phyloP scores from a whole-genome alignment of 1,284 basidiomycete genomes.

The Sparassis latifolia region DNA sequence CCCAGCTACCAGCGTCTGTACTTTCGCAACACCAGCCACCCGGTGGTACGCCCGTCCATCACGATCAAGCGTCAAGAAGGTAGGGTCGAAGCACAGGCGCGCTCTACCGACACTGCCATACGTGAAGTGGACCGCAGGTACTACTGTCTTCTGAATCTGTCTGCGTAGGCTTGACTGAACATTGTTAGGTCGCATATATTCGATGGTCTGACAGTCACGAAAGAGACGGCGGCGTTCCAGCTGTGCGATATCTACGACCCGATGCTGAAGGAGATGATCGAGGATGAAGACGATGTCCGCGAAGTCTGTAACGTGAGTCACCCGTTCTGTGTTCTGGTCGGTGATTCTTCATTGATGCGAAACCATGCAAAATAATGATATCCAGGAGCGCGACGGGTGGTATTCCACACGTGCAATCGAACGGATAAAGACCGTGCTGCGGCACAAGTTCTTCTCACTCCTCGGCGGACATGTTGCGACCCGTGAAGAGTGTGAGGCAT shows the following conservation, averaged over 20 bases:
- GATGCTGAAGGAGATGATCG: conserved; percentile 74
- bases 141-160: background rate
- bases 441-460: conserved; percentile 83
- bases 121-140: conserved; percentile 23
- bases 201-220: conserved; percentile 75
- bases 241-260: conserved; percentile 88
- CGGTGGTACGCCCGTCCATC: conserved; percentile 66
- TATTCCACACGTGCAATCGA: conserved; percentile 71
- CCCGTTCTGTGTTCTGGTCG: background rate
- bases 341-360: background rate
- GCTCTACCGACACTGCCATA: conserved; percentile 15
- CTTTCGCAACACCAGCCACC: conserved; percentile 77
- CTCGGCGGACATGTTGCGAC: conserved; percentile 66
- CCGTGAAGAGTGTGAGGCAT: conserved; percentile 63
- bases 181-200: conserved; percentile 72
- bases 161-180: background rate
- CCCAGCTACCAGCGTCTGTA: conserved; percentile 78
- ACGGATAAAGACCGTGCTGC: conserved; percentile 77
- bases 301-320: conserved; percentile 65
- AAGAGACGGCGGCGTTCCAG: conserved; percentile 87
- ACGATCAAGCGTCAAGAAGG: conserved; percentile 58
- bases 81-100: conserved; percentile 24
- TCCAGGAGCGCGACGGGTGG: conserved; percentile 81
- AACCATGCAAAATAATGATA: too few relatives aligned
- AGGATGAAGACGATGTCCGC: conserved; percentile 59